Conservation (phyloP, 2,329 filamentous ascomycete species). For the Penicillium sp. region DNA sequence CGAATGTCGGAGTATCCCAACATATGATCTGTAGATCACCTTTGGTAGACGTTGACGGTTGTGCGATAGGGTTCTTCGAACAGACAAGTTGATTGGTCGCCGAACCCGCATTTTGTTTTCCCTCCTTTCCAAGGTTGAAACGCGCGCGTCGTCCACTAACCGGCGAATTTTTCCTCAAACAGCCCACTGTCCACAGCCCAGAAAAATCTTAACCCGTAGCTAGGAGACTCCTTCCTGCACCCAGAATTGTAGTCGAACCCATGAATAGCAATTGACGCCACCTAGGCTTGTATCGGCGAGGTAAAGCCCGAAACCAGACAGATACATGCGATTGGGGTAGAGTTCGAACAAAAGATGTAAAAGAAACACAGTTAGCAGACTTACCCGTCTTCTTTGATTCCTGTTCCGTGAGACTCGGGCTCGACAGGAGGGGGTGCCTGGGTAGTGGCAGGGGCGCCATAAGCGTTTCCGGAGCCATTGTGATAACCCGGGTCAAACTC, state of each 20-base stretch:
- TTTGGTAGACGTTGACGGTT: not conserved
- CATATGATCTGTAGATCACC: not conserved
- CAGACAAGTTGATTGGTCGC: not conserved
- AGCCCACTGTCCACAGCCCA: slow-evolving; percentile 2
- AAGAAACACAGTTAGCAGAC: slow-evolving; percentile 43
- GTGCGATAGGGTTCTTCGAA: not conserved
- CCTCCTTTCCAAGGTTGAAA: not conserved
- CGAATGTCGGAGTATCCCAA: not conserved
- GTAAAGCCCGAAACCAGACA: slow-evolving; percentile 11
- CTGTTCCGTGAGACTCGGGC: slow-evolving; percentile 41
- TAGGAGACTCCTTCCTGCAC: slow-evolving; percentile 5
- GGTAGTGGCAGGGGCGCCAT: slow-evolving; percentile 25
- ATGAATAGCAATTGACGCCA: slow-evolving; percentile 23
- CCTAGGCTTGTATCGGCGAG: slow-evolving; percentile 9
- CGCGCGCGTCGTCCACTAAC: not conserved
- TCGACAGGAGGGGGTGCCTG: slow-evolving; percentile 27
- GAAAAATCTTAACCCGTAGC: not conserved
- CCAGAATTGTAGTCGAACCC: slow-evolving; percentile 11
- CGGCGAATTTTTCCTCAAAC: not conserved
- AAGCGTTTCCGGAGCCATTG: slow-evolving; percentile 28
- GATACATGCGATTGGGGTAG: slow-evolving; percentile 6
- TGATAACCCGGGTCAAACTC: slow-evolving; percentile 28
- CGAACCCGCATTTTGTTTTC: not conserved
- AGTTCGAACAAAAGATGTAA: slow-evolving; percentile 15
- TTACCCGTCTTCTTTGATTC: slow-evolving; percentile 91